phyloP scores from a whole-genome alignment of 2,329 filamentous ascomycete genomes.

The Clonostachys rosea region DNA sequence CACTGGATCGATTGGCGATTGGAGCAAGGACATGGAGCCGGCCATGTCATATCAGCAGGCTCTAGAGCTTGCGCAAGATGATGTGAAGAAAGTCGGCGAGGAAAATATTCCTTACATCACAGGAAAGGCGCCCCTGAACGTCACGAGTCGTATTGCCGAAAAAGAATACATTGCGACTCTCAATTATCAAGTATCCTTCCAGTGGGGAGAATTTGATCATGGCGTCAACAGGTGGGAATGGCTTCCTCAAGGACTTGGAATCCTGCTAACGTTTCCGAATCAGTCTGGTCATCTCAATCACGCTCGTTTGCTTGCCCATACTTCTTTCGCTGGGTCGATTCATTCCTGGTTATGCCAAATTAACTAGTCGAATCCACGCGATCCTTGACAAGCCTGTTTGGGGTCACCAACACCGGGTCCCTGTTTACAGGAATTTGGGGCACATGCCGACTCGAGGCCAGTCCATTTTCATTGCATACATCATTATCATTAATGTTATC shows the following conservation, averaged over 20 bases:
- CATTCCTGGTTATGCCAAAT: conserved; percentile 15
- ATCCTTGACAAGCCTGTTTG: conserved; percentile 21
- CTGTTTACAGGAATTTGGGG: conserved; percentile 10
- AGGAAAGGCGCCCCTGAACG: conserved; percentile 16
- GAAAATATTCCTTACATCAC: conserved; percentile 13
- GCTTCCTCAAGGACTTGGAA: background rate
- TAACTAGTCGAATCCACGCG: conserved; percentile 16
- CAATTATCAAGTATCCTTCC: conserved; percentile 46
- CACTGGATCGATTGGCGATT: conserved; percentile 16
- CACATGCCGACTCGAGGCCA: conserved; percentile 27
- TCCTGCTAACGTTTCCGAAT: background rate
- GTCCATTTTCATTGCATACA: conserved; percentile 21
- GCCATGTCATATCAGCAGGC: conserved; percentile 19
- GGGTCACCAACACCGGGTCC: conserved; percentile 22
- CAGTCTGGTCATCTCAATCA: conserved; percentile 12
- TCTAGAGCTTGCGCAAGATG: conserved; percentile 12
- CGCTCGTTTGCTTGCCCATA: conserved; percentile 22
- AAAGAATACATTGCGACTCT: conserved; percentile 32
- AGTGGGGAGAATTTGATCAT: conserved; percentile 13
- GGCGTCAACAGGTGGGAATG: background rate
- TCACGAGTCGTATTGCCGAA: conserved; percentile 19
- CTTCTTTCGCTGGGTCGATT: conserved; percentile 24
- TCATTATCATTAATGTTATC: conserved; percentile 24
- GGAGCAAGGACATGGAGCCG: conserved; percentile 10
- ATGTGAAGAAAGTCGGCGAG: conserved; percentile 6